phyloP scores from a whole-genome alignment of 805 yeast genomes.

The Wickerhamiella azyma region DNA sequence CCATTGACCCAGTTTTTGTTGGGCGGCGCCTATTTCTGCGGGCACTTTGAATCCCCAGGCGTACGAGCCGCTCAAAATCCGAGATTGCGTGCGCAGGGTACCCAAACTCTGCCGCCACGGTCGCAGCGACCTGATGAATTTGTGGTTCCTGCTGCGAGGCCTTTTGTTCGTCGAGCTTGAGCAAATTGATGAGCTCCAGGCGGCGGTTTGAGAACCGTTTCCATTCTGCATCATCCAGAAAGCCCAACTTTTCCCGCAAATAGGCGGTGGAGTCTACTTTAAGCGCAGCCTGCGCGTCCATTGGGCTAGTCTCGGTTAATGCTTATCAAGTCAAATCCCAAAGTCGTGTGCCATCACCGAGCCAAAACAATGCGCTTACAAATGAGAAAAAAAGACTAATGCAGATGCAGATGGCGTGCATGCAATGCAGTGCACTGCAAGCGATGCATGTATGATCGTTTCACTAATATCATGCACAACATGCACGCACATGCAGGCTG shows the following conservation, averaged over 20 bases:
- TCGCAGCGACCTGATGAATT: constrained; percentile 63
- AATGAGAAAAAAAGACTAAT: too few relatives aligned
- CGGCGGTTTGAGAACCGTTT: constrained; percentile 81
- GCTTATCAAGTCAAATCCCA: too few relatives aligned
- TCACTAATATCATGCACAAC: too few relatives aligned
- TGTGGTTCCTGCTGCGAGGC: constrained; percentile 88
- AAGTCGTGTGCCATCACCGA: too few relatives aligned
- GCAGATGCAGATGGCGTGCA: too few relatives aligned
- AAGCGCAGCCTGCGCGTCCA: background rate
- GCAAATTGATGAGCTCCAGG: constrained; percentile 72
- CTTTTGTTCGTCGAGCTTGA: constrained; percentile 48
- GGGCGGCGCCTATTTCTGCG: constrained; percentile 51
- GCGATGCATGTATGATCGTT: too few relatives aligned
- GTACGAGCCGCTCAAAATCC: constrained; percentile 80
- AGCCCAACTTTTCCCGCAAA: constrained; percentile 50
- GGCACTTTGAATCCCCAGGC: constrained; percentile 89
- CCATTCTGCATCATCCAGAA: constrained; percentile 76
- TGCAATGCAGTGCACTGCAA: too few relatives aligned
- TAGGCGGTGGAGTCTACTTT: constrained; percentile 31
- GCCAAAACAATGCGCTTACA: too few relatives aligned
- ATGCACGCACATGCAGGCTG: too few relatives aligned
- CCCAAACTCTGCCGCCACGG: constrained; percentile 63
- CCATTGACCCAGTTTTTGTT: constrained; percentile 4
- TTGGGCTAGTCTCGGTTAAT: background rate
- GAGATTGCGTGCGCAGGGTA: constrained; percentile 42